These are phyloP conservation scores for Linum lewisii DNA, from an alignment of 345 rosid species.

Conservation along the genomic window DNA sequence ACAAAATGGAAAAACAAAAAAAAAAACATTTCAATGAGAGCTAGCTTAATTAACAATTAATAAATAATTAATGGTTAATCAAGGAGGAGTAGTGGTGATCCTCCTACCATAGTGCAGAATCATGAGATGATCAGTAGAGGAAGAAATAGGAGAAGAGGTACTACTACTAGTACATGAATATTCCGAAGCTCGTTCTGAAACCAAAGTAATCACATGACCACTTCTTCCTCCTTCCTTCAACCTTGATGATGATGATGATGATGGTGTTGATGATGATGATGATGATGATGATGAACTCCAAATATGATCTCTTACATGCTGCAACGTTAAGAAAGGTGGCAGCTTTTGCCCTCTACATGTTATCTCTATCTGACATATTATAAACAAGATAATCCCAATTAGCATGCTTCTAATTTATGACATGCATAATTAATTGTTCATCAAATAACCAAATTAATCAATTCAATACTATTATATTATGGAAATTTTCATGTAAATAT, in stretches of 20 bases:
- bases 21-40: neutral
- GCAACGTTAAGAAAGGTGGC: conserved; percentile 65
- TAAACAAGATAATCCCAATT: neutral
- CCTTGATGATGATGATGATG: neutral
- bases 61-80: no score
- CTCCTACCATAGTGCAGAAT: conserved; percentile 72
- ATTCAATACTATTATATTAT: neutral
- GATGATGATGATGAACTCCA: conserved; percentile 38
- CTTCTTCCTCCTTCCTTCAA: neutral
- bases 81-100: neutral
- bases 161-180: conserved; percentile 6
- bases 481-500: no score
- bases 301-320: conserved; percentile 81
- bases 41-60: no score
- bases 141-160: conserved; percentile 35
- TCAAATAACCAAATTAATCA: neutral
- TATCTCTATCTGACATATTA: conserved; percentile 61
- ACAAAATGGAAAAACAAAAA: no score
- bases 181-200: conserved; percentile 1
- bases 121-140: conserved; percentile 74
- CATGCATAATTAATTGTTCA: no score
- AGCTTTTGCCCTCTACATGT: conserved; percentile 88
- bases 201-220: conserved; percentile 45
- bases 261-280: neutral
- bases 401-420: no score